Base-by-base conservation (phyloP, 2,329 filamentous ascomycete genomes). In the Claviceps monticola region DNA sequence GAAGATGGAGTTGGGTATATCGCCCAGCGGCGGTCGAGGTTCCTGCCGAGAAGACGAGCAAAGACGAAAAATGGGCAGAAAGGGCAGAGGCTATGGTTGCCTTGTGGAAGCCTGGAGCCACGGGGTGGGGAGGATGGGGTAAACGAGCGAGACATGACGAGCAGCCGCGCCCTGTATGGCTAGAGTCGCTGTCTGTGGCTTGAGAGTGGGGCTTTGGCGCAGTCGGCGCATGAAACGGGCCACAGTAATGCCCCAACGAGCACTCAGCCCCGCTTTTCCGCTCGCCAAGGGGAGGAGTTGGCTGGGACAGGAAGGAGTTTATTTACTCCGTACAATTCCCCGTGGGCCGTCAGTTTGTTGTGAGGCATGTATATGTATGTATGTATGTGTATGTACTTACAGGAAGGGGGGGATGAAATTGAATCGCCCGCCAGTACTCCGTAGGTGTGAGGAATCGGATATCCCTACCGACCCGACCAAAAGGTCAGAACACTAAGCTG, bases 241-340 rank as follows among this genome's bases (percentile, higher is more conserved):
- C 42, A 46, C 42, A 46, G 42, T 42, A 42, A 46, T 45, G 47
- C 42, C 51, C 38, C 34, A 46, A 49, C 23, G 38, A 42, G 47
- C 37, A 42, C 16, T 16, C 26, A 16, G 46, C 7, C 46, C 50
- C 45, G 13, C 13, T 48, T 48, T 48, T 48, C 16, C 16, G 23
- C 23, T 43, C 5, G 39, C 5, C 23, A 23, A 23, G 23, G 23
- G 23, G 23, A 43, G 19, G 41, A 14, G 19, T 7, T 41, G 8
- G 26, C 8, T 29, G 26, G 26, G 26, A 29, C 16, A n/a, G 17
- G 38, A 41, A n/a, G 38, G 38, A 41, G 38, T 21, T 21, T 19
- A 21, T 29, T 9, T 34, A 11, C 5, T 23, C 5, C 21, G 21
- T 23, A 23, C 21, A 23, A 23, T 23, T 23, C 21, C 3, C 5